Evolutionary conservation across 2,329 filamentous ascomycete genomes (phyloP), one percentile per base, ranked within the genome.

Genomic region (Penicillium rolfsii): DNA sequence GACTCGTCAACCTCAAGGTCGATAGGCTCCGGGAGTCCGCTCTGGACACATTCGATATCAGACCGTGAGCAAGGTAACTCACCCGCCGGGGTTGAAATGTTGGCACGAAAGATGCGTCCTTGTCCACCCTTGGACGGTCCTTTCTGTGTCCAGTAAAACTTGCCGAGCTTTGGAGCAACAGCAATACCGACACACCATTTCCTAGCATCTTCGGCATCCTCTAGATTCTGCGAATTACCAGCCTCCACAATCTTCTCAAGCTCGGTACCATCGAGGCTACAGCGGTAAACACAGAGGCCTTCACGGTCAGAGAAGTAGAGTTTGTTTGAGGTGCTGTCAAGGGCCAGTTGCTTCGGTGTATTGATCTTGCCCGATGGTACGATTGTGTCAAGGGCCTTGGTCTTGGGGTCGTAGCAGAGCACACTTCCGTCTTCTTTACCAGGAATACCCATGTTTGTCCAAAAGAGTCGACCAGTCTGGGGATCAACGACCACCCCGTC

Each of bases 121-220:
- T 80, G 69, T 3, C 71, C 72, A 0, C 76, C 79, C 69, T 87
- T 88, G 7, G 80, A 79, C 0, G 77, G 73, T 0, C 86, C 86
- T 66, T 88, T 88, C 57, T 87, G 85, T 0, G 82, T 84, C 85
- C 86, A 88, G 74, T 84, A 87, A 43, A 88, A 75, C 49, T 80
- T 79, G 4, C 79, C 78, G 1, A 72, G 70, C 0, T 67, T 59
- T 0, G 74, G 71, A 8, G 80, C 80, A 1, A 88, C 74, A 0
- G 81, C 72, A 45, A 88, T 80, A 1, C 86, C 85, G 9, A 88
- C 85, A 54, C 83, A 86, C 83, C 84, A 86, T 3, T 76, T 50
- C 24, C 8, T 43, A 22, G 40, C 19, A 43, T 43, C 40, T 9
- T 43, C 8, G 40, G 40, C 40, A 4, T 43, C 19, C 40, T 43